A percentile compares a stretch with the other conserved stretches of the same genome.
These are phyloP conservation scores for Mucuna pruriens DNA, from an alignment of 306 rosid genomes.

Conservation along the genomic window DNA sequence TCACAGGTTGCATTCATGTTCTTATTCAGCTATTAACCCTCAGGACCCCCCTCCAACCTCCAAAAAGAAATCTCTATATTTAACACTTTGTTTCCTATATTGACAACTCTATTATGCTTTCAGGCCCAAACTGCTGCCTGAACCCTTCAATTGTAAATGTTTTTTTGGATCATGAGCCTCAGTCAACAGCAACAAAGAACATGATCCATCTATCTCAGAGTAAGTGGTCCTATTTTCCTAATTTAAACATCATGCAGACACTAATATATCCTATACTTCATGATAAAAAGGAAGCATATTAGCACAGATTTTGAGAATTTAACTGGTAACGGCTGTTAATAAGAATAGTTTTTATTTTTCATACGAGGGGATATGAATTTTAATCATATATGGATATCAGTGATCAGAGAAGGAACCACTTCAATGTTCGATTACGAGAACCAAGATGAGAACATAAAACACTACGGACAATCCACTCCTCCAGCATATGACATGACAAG, in stretches of 20 bases:
- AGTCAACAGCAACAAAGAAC: constrained; percentile 86
- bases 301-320: background rate
- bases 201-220: constrained; percentile 91
- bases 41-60: background rate
- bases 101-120: constrained; percentile 19
- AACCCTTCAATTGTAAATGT: constrained; percentile 63
- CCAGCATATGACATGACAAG: constrained; percentile 69
- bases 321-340: background rate
- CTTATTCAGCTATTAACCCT: background rate
- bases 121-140: constrained; percentile 84
- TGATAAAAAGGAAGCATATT: background rate
- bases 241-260: background rate
- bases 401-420: constrained; percentile 70
- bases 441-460: constrained; percentile 49
- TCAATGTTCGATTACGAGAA: constrained; percentile 69
- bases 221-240: constrained; percentile 44
- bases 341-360: constrained; percentile 4
- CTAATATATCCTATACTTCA: constrained; percentile 13
- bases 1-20: constrained; percentile 66
- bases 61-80: background rate
- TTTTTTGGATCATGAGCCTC: constrained; percentile 86
- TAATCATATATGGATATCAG: constrained; percentile 48
- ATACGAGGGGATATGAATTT: constrained; percentile 20
- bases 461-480: constrained; percentile 75
- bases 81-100: background rate